Conservation (phyloP, 1,139 yeast species). For the Saccharomyces hybrid region DNA sequence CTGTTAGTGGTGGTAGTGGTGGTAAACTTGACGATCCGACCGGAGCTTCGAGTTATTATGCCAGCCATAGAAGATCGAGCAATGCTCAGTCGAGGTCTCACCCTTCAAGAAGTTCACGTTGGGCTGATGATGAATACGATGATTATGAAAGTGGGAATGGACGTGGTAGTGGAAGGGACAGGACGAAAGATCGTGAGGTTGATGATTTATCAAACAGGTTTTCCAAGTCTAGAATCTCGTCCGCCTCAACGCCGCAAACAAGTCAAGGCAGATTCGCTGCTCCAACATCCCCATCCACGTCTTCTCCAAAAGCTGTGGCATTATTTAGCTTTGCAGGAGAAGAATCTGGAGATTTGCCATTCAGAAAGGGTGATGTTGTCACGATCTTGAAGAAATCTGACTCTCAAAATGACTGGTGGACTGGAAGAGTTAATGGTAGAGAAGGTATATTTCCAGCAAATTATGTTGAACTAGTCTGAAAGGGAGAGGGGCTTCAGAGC, state of each 20-base stretch:
- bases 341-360: constrained; percentile 71
- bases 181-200: constrained; percentile 21
- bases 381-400: constrained; percentile 43
- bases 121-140: constrained; percentile 77
- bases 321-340: constrained; percentile 73
- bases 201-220: constrained; percentile 34
- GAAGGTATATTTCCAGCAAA: constrained; percentile 97
- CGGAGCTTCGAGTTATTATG: constrained; percentile 34
- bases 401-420: constrained; percentile 97
- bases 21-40: constrained; percentile 23
- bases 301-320: constrained; percentile 78
- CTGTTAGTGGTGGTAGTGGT: constrained; percentile 10
- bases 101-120: constrained; percentile 36
- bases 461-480: constrained; percentile 76
- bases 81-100: constrained; percentile 6
- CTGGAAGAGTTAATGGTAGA: constrained; percentile 74
- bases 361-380: constrained; percentile 84
- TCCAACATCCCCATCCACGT: constrained; percentile 36
- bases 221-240: constrained; percentile 25
- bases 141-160: constrained; percentile 11
- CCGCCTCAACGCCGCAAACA: constrained; percentile 16
- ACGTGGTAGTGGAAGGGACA: constrained; percentile 5
- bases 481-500: constrained; percentile 4
- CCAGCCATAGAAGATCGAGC: constrained; percentile 17
- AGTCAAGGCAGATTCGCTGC: constrained; percentile 31